Evolutionary conservation across 805 yeast species (phyloP).

Genomic region (Danielozyma ontarioensis): DNA sequence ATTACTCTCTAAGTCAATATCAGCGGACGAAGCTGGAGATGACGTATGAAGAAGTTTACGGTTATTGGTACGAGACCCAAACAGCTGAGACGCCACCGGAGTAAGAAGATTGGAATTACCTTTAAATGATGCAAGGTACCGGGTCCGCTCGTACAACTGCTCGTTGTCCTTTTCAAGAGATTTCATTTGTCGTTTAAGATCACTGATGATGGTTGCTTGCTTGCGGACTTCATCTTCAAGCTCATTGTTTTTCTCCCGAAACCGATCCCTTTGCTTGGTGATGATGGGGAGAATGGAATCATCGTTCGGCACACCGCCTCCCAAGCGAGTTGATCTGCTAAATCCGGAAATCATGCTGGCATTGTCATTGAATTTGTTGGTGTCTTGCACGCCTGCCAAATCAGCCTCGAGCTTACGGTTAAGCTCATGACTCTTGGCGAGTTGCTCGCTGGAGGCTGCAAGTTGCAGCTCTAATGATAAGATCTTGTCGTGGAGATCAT

Average conservation of each 20-base stretch:
- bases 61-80: slow-evolving; percentile 9
- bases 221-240: slow-evolving; percentile 76
- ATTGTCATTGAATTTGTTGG: slow-evolving; percentile 51
- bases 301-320: slow-evolving; percentile 32
- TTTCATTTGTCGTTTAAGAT: slow-evolving; percentile 60
- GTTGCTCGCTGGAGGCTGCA: slow-evolving; percentile 26
- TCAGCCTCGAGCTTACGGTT: slow-evolving; percentile 73
- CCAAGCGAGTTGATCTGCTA: slow-evolving; percentile 25
- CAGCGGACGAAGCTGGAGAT: slow-evolving; percentile 16
- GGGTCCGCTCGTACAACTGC: slow-evolving; percentile 72
- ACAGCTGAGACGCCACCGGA: slow-evolving; percentile 4
- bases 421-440: slow-evolving; percentile 37
- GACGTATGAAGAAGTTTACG: slow-evolving; percentile 23
- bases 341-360: slow-evolving; percentile 65
- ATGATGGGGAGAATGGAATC: slow-evolving; percentile 72
- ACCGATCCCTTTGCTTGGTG: slow-evolving; percentile 92
- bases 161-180: slow-evolving; percentile 68
- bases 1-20: slow-evolving; percentile 48
- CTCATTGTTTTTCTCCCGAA: slow-evolving; percentile 76
- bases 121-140: slow-evolving; percentile 56
- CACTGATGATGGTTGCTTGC: slow-evolving; percentile 47
- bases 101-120: slow-evolving; percentile 7
- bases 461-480: slow-evolving; percentile 35
- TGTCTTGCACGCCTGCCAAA: slow-evolving; percentile 52
- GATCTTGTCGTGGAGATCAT: slow-evolving; percentile 38